phyloP scores from a whole-genome alignment of 1,284 basidiomycete genomes.

The Ustilago tritici region DNA sequence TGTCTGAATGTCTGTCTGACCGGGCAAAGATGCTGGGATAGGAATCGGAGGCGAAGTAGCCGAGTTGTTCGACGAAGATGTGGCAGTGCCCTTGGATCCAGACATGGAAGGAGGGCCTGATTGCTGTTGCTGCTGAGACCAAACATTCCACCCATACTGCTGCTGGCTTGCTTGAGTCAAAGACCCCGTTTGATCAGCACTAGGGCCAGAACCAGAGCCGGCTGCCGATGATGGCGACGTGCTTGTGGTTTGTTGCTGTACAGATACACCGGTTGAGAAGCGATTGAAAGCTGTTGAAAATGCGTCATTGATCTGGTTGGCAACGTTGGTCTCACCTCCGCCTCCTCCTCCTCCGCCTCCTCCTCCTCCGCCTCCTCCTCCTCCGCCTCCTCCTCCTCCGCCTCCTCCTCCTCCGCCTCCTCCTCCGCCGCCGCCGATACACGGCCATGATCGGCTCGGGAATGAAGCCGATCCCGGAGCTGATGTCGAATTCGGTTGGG shows the following conservation, averaged over 20 bases:
- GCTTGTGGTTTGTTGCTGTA: constrained; percentile 9
- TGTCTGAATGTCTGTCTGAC: constrained; percentile 34
- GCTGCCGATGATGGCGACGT: constrained; percentile 3
- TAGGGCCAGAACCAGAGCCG: constrained; percentile 4
- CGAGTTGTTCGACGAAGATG: constrained; percentile 20
- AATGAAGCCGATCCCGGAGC: constrained; percentile 23
- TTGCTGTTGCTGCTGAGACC: constrained; percentile 11
- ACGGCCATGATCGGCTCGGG: constrained; percentile 16
- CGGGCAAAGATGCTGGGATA: background rate
- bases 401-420: background rate
- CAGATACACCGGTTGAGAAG: constrained; percentile 28
- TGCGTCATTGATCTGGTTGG: constrained; percentile 31
- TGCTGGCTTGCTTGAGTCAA: background rate
- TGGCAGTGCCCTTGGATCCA: constrained; percentile 26
- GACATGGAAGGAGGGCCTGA: constrained; percentile 33
- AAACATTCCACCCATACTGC: constrained; percentile 18
- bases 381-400: too few relatives aligned
- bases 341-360: background rate
- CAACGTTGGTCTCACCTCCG: constrained; percentile 11
- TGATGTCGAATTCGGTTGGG: background rate
- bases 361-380: too few relatives aligned
- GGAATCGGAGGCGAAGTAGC: constrained; percentile 30
- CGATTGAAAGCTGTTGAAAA: constrained; percentile 29
- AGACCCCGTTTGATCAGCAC: background rate
- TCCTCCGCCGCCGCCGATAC: constrained; percentile 13